Base-by-base conservation (phyloP, 2,329 filamentous ascomycete genomes). In the Colletotrichum shisoi region DNA sequence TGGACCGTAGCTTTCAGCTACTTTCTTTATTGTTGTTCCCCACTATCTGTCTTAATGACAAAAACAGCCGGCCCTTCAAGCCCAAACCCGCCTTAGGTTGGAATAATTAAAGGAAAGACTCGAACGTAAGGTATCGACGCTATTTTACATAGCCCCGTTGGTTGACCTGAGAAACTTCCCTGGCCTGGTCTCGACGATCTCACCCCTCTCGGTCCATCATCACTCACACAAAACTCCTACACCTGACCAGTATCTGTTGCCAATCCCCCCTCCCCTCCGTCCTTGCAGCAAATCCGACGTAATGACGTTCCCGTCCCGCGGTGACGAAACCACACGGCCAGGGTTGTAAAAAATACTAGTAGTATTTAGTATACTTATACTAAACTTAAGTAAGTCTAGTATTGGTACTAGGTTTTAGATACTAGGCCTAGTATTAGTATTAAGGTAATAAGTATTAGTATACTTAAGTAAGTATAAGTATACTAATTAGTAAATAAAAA, bases 281-380 rank as follows among this genome's bases (percentile, higher is more conserved):
- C 58, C 67, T 54, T 67, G 54, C 58, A 58, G 57, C 34, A 68
- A 67, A 53, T 13, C 57, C 13, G 21, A 44, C 46, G 42, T 40
- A 67, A 67, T 69, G 67, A 69, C 67, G 67, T 69, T 56, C 54
- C 42, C 27, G 56, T 48, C 56, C 31, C 31, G 31, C 9, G 60
- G 40, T 60, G 64, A 56, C 59, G 46, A 57, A 63, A 49, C 48
- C 27, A 48, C 37, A 13, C 31, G 15, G 31, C 52, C n/a, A n/a
- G n/a, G n/a, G n/a, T n/a, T n/a, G n/a, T n/a, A n/a, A n/a, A n/a
- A n/a, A n/a, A n/a, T n/a, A n/a, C n/a, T n/a, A n/a, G n/a, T n/a
- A n/a, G n/a, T n/a, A n/a, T n/a, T n/a, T n/a, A n/a, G n/a, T n/a
- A n/a, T n/a, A n/a, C n/a, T n/a, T n/a, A n/a, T n/a, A n/a, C n/a